phyloP scores from a whole-genome alignment of 345 rosid species.

The Gossypium mustelinum region DNA sequence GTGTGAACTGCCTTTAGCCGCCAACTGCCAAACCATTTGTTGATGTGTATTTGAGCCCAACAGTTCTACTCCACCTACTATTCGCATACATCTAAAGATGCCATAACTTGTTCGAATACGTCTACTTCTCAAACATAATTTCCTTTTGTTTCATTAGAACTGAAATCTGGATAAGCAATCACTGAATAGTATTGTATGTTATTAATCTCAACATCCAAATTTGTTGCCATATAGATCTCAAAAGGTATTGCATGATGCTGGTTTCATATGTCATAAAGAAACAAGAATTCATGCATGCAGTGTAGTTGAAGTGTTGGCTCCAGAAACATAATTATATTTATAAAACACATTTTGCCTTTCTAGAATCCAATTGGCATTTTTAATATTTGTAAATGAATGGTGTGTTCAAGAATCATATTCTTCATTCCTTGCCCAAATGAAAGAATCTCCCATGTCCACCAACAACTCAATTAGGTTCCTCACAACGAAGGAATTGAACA shows the following conservation, averaged over 20 bases:
- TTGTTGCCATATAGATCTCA: background rate
- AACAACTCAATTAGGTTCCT: slow-evolving; percentile 33
- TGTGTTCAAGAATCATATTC: background rate
- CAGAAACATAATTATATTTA: background rate
- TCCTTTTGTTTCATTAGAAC: background rate
- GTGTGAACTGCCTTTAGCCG: too few relatives aligned
- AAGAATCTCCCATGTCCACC: background rate
- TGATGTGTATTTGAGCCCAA: background rate
- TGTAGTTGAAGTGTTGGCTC: background rate
- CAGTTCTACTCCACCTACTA: background rate
- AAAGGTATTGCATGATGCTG: background rate
- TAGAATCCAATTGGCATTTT: background rate
- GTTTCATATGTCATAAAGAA: background rate
- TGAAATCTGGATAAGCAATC: background rate
- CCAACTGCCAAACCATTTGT: too few relatives aligned
- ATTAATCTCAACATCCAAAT: background rate
- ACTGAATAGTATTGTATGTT: background rate
- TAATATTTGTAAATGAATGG: background rate
- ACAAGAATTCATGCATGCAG: background rate
- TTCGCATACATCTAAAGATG: background rate
- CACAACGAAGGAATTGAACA: slow-evolving; percentile 39
- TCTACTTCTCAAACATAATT: background rate
- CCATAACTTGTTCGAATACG: background rate
- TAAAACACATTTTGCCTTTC: background rate
- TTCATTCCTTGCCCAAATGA: background rate